Conservation (phyloP, 805 yeast species). For the Starmerella ratchasimensis region DNA sequence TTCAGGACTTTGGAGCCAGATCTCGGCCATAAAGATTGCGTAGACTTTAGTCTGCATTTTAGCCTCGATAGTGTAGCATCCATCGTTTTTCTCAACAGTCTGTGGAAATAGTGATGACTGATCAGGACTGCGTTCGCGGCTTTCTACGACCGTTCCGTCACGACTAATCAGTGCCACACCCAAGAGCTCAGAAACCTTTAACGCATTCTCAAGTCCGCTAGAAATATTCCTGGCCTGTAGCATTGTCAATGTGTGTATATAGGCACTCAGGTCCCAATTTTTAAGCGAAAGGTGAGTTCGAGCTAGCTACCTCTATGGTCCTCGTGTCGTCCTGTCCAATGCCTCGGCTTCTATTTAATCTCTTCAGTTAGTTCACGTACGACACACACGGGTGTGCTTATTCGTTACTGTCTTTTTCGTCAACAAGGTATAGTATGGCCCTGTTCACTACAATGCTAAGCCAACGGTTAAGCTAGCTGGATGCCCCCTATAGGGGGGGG, state of each 20-base stretch:
- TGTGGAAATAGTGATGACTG: conserved; percentile 4
- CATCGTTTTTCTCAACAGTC: background rate
- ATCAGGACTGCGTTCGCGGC: conserved; percentile 10
- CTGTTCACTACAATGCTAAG: too few species aligned
- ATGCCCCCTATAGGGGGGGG: too few species aligned
- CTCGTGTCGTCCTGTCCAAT: background rate
- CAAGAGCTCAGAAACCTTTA: conserved; percentile 1
- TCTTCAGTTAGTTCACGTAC: too few species aligned
- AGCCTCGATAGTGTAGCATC: conserved; percentile 6
- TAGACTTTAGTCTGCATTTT: conserved; percentile 24
- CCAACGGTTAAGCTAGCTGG: too few species aligned
- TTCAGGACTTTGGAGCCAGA: conserved; percentile 15
- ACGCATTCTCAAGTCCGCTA: conserved; percentile 5
- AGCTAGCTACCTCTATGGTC: background rate
- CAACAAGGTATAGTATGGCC: too few species aligned
- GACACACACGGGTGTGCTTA: too few species aligned
- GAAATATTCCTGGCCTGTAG: conserved; percentile 9
- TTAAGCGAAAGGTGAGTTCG: too few species aligned
- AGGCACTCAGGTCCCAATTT: background rate
- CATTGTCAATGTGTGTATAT: conserved; percentile 5
- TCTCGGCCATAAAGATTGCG: conserved; percentile 23
- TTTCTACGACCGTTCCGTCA: conserved; percentile 15
- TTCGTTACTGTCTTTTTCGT: too few species aligned
- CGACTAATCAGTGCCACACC: conserved; percentile 13
- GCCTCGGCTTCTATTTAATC: too few species aligned